These are phyloP conservation scores for Fusarium sp. DNA, from an alignment of 2,329 filamentous ascomycete species.

Conservation along the genomic window DNA sequence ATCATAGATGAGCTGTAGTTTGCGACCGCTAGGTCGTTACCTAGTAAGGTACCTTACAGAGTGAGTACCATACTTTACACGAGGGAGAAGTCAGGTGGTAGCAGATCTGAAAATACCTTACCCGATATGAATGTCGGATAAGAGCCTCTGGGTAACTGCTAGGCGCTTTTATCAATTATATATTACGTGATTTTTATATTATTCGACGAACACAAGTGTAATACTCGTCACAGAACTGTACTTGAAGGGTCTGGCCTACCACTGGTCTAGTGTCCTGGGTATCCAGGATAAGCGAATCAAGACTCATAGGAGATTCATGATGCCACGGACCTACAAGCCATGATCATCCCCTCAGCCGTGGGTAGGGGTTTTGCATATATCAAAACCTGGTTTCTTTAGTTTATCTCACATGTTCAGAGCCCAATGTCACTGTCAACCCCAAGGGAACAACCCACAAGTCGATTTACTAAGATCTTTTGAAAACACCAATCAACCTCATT, in stretches of 20 bases:
- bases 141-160: background rate
- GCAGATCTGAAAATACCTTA: background rate
- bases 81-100: background rate
- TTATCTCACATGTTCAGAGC: conserved; percentile 11
- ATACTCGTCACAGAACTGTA: background rate
- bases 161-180: background rate
- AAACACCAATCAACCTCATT: background rate
- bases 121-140: background rate
- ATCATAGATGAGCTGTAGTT: background rate
- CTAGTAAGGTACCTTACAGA: no score
- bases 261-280: background rate
- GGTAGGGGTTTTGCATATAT: conserved; percentile 2
- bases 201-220: background rate
- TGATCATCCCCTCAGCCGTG: conserved; percentile 16
- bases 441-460: background rate
- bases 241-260: background rate
- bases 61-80: no score
- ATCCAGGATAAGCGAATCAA: background rate
- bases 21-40: background rate
- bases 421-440: background rate
- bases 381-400: background rate
- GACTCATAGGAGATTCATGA: background rate
- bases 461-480: background rate
- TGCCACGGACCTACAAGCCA: background rate
- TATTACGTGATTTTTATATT: background rate